These are phyloP conservation scores for Tilletia indica DNA, from an alignment of 1,284 basidiomycete species.

Conservation along the genomic window DNA sequence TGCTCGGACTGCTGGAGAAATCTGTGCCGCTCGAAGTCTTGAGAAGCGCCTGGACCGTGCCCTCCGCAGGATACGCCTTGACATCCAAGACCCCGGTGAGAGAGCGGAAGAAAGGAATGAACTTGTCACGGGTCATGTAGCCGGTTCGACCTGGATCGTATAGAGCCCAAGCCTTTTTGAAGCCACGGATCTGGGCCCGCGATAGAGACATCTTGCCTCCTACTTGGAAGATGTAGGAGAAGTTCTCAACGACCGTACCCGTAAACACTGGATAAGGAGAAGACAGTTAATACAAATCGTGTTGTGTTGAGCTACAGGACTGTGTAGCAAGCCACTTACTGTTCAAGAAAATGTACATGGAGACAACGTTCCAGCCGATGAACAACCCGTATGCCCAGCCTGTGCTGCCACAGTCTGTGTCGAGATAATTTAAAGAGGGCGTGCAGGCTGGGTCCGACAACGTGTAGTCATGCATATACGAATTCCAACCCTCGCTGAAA, in stretches of 20 bases:
- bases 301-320: background rate
- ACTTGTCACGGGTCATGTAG: constrained; percentile 70
- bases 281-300: background rate
- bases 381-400: constrained; percentile 84
- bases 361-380: constrained; percentile 93
- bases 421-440: constrained; percentile 62
- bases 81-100: constrained; percentile 49
- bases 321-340: constrained; percentile 69
- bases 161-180: constrained; percentile 90
- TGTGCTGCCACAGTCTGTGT: constrained; percentile 85
- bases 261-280: constrained; percentile 30
- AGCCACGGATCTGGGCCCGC: constrained; percentile 66
- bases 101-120: constrained; percentile 71
- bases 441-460: constrained; percentile 81
- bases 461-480: constrained; percentile 56
- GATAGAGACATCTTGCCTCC: constrained; percentile 80
- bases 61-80: constrained; percentile 35
- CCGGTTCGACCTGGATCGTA: constrained; percentile 78
- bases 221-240: constrained; percentile 91
- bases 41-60: constrained; percentile 29
- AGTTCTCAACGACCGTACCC: constrained; percentile 93
- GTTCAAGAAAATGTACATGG: constrained; percentile 82
- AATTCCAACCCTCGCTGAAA: constrained; percentile 52
- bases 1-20: constrained; percentile 8
- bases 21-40: background rate